A percentile compares a stretch with the other conserved stretches of the same genome.
These are phyloP conservation scores for Lojkania enalia DNA, from an alignment of 2,329 filamentous ascomycete species.

Conservation along the genomic window DNA sequence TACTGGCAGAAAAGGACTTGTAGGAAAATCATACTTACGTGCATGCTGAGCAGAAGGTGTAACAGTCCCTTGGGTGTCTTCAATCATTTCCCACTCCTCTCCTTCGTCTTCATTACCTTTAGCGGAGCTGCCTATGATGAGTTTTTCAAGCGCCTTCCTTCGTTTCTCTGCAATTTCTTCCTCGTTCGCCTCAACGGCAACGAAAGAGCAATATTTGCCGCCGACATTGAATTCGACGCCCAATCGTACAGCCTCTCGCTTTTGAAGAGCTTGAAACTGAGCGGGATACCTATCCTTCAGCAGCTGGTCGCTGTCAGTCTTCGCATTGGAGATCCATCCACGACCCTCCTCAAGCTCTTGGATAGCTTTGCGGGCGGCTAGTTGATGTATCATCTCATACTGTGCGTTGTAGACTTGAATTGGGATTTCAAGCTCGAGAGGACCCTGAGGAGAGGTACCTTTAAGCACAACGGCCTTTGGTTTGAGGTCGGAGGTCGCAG, in stretches of 20 bases:
- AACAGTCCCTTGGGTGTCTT: too few species aligned
- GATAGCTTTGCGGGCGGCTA: conserved; percentile 67
- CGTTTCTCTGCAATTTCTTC: conserved; percentile 20
- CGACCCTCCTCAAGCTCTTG: conserved; percentile 69
- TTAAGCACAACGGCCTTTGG: conserved; percentile 60
- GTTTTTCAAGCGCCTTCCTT: conserved; percentile 11
- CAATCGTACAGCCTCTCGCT: conserved; percentile 66
- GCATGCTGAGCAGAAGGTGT: too few species aligned
- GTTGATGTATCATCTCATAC: conserved; percentile 65
- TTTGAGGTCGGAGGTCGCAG: conserved; percentile 49
- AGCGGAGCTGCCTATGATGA: not conserved
- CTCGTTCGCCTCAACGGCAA: conserved; percentile 60
- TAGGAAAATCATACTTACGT: too few species aligned
- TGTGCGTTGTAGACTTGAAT: conserved; percentile 52
- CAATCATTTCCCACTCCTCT: conserved; percentile 14
- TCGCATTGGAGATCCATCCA: conserved; percentile 56
- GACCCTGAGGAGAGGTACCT: conserved; percentile 58
- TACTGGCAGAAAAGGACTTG: too few species aligned
- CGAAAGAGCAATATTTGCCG: conserved; percentile 70
- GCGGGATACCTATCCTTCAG: conserved; percentile 46
- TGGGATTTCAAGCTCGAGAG: conserved; percentile 65
- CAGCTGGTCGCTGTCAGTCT: conserved; percentile 40
- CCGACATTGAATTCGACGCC: conserved; percentile 67
- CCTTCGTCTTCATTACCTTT: not conserved
- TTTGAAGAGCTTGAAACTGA: conserved; percentile 59